Percentiles rank a stretch among this genome's conserved stretches.
These are phyloP conservation scores for Aureobasidium subglaciale DNA, from an alignment of 2,329 filamentous ascomycete genomes.

Conservation along the genomic window DNA sequence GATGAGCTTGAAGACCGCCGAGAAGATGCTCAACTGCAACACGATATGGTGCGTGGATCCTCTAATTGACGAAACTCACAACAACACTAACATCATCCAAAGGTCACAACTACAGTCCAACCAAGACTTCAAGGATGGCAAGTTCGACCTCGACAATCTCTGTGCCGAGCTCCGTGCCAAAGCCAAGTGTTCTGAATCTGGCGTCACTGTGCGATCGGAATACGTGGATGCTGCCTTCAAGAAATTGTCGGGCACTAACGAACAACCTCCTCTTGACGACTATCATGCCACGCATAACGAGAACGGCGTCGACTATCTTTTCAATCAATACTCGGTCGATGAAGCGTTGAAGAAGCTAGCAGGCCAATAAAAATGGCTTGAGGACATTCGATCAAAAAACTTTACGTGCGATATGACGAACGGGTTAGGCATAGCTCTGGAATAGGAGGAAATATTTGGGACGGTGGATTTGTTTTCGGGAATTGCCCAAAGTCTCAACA, in stretches of 20 bases:
- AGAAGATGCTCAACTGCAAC: constrained; percentile 70
- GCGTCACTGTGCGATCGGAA: constrained; percentile 79
- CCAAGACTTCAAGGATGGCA: constrained; percentile 79
- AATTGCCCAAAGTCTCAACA: background rate
- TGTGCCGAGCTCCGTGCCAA: constrained; percentile 92
- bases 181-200: constrained; percentile 86
- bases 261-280: constrained; percentile 18
- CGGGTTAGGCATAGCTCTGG: background rate
- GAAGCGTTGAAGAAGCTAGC: constrained; percentile 22
- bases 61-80: background rate
- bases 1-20: constrained; percentile 32
- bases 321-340: constrained; percentile 25
- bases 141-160: constrained; percentile 87
- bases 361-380: background rate
- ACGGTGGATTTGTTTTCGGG: constrained; percentile 4
- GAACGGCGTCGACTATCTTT: constrained; percentile 19
- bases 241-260: constrained; percentile 33
- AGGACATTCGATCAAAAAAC: background rate
- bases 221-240: constrained; percentile 66
- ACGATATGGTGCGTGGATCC: constrained; percentile 76
- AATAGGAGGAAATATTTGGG: background rate
- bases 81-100: constrained; percentile 36
- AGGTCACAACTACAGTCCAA: constrained; percentile 89
- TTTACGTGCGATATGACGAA: constrained; percentile 8
- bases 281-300: constrained; percentile 9